Evolutionary conservation across 177 flowering plant genomes (phyloP), one percentile per base, ranked within the genome.

Genomic region (Vitis hybrid): DNA sequence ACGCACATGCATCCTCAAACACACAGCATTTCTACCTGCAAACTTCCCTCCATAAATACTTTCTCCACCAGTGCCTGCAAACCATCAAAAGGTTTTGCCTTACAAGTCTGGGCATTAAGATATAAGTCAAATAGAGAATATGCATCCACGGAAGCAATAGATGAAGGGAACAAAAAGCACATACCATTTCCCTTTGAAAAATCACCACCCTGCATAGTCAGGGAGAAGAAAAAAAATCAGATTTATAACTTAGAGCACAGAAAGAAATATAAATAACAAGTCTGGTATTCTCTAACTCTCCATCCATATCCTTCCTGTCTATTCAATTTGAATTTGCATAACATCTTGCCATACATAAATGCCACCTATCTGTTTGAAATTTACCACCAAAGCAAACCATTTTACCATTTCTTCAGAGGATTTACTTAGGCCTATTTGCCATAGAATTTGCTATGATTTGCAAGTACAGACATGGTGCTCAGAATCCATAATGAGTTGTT

Each of bases 11-110:
- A 29, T 39, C 5, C 13, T 0, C 22, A 56, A 19, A 62, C 15
- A 57, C 14, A 63, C 61, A 73, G n/a, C 49, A 60, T n/a, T 39
- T 39, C 45, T 67, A 95, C 99, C 99, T 77, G 88, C 81, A 86
- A 93, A 96, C 81, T 90, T 93, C 60, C 98, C 94, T 68, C 97
- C 98, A 80, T 89, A 93, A 57, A 93, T 89, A 71, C 99, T 91
- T 78, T 96, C 99, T 63, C 98, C 99, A 77, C 99, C 98, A 74
- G 95, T 88, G 77, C 98, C 99, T 96, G 96, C 87, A 91, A 81
- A 82, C 77, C 81, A 89, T 79, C 72, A 70, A 79, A 86, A 85
- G 62, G 67, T 72, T 10, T 72, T 67, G 63, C 80, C 75, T 84
- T 75, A 84, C 76, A 70, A 76, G 67, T 74, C 78, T 66, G 70